These are phyloP conservation scores for Croton setiger DNA, from an alignment of 441 rosid species.

Conservation along the genomic window DNA sequence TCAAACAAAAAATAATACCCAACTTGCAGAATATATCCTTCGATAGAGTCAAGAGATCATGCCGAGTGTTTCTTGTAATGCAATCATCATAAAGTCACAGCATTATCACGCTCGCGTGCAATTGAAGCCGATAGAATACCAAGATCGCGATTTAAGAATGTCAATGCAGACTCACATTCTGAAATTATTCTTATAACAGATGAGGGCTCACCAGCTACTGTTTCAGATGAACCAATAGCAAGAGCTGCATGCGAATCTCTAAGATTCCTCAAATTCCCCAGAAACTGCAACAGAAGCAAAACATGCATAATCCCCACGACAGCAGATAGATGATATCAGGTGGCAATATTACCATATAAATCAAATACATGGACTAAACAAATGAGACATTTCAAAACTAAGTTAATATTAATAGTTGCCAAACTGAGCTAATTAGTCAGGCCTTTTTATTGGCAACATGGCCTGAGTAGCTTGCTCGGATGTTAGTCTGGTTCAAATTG, in stretches of 20 bases:
- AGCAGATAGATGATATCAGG: no score
- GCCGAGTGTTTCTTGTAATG: not conserved
- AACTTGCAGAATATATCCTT: not conserved
- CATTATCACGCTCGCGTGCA: slow-evolving; percentile 64
- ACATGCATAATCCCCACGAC: not conserved
- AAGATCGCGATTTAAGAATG: slow-evolving; percentile 82
- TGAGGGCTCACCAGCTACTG: slow-evolving; percentile 73
- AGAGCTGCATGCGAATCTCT: slow-evolving; percentile 96
- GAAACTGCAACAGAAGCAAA: slow-evolving; percentile 52
- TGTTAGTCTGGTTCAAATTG: not conserved
- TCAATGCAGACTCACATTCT: slow-evolving; percentile 85
- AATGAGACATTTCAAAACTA: not conserved
- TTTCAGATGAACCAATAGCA: slow-evolving; percentile 80
- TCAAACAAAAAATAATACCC: not conserved
- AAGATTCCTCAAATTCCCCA: slow-evolving; percentile 91
- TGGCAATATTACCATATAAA: not conserved
- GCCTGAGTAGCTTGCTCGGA: not conserved
- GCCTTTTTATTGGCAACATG: not conserved
- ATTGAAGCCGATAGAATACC: slow-evolving; percentile 88
- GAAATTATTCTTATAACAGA: slow-evolving; percentile 87
- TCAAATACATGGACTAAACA: slow-evolving; percentile 2
- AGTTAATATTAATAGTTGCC: not conserved
- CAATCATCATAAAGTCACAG: slow-evolving; percentile 29
- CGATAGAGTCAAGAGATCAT: not conserved
- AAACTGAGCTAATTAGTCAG: not conserved